Base-by-base conservation (phyloP, 495 filamentous ascomycete genomes). In the Polyplosphaeria fusca region DNA sequence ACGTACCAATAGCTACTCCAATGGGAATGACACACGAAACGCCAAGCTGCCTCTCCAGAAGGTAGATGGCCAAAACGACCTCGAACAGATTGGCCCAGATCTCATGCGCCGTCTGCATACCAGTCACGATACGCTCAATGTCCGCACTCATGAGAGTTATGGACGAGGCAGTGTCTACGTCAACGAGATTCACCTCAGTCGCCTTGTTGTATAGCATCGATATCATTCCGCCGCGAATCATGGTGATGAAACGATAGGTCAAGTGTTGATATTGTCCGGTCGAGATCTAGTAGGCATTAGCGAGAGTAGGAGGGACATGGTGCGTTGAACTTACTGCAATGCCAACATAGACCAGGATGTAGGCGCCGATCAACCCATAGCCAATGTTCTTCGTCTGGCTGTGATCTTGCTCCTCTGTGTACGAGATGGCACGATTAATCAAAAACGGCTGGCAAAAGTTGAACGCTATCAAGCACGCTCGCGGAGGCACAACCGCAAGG, bases 291-390 rank as follows among this genome's bases (percentile, higher is more conserved):
- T 19, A 11, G 22, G 25, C 11, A 28, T 57, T 42, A 56, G 52
- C 27, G 20, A 51, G 4, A 22, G 11, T 26, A 12, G n/a, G n/a
- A n/a, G n/a, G n/a, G n/a, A n/a, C n/a, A n/a, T n/a, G n/a, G n/a
- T n/a, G n/a, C n/a, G n/a, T n/a, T n/a, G 20, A 7, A 42, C 39
- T n/a, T 62, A 86, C 62, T 62, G 80, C 84, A 20, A 87, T 76
- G 0, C 83, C 82, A 22, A 73, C 55, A 55, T 86, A 88, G 0
- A 87, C 79, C 4, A 84, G 52, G 18, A 77, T 63, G 55, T 79
- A 82, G 1, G 83, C 85, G n/a, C 80, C 84, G 52, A 87, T 83
- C 46, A 86, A 67, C 2, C 83, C 83, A 63, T 85, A 82, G 38
- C 78, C 74, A 23, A 75, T 55, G 54, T 85, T 80, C 13, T 65